phyloP scores from a whole-genome alignment of 2,329 filamentous ascomycete species.

The Neoascochyta sp. region DNA sequence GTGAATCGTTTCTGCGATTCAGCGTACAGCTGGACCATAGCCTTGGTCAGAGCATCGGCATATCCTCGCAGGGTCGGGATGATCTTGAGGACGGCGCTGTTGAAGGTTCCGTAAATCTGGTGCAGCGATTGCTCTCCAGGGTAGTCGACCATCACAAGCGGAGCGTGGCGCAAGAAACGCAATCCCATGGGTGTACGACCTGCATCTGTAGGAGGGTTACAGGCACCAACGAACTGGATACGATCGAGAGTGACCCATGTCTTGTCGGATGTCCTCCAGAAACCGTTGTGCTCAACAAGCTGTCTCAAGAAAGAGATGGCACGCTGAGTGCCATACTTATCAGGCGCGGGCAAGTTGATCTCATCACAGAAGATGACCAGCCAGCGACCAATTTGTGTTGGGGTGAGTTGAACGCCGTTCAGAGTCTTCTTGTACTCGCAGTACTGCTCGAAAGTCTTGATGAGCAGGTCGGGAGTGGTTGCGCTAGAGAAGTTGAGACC shows the following conservation, averaged over 20 bases:
- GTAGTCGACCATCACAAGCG: constrained; percentile 99
- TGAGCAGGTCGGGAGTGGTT: constrained; percentile 92
- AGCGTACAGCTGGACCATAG: constrained; percentile 95
- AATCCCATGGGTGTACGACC: constrained; percentile 92
- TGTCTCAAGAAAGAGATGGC: constrained; percentile 97
- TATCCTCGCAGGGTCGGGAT: constrained; percentile 93
- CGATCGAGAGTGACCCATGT: constrained; percentile 96
- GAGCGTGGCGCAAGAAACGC: constrained; percentile 91
- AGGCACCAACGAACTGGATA: constrained; percentile 98
- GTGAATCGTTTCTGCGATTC: constrained; percentile 95
- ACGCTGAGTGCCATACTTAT: constrained; percentile 95
- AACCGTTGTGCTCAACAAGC: constrained; percentile 96
- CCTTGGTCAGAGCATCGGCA: constrained; percentile 85
- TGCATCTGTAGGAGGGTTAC: constrained; percentile 95
- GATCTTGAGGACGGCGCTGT: constrained; percentile 92
- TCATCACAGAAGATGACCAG: constrained; percentile 98
- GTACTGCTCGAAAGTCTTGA: constrained; percentile 99
- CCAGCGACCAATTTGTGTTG: constrained; percentile 95
- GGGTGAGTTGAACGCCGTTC: constrained; percentile 91
- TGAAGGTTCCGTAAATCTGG: constrained; percentile 99
- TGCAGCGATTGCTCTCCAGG: constrained; percentile 89
- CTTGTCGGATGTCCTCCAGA: constrained; percentile 97
- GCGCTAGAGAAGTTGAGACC: constrained; percentile 99
- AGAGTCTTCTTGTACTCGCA: constrained; percentile 99
- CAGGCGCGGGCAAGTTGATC: constrained; percentile 96